These are phyloP conservation scores for Vigna reflexopilosa DNA, from an alignment of 306 rosid genomes.

Conservation along the genomic window DNA sequence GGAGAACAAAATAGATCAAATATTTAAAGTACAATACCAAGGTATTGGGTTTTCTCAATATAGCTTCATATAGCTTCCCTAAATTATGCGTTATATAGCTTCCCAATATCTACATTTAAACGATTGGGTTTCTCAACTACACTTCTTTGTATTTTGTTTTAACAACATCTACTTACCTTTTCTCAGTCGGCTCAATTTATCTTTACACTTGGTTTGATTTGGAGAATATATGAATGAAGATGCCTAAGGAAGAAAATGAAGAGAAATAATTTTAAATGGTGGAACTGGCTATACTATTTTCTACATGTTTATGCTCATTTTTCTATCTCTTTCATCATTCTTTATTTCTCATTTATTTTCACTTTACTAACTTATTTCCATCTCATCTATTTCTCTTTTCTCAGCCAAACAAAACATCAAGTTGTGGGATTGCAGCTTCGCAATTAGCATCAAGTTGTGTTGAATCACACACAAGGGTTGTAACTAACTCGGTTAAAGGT, in stretches of 20 bases:
- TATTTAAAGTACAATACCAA: neutral
- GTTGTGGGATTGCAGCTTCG: neutral
- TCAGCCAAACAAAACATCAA: neutral
- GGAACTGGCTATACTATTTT: too few relatives aligned
- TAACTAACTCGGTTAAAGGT: neutral
- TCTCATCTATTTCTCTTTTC: too few relatives aligned
- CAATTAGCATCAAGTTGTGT: neutral
- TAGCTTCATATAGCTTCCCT: neutral
- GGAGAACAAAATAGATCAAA: neutral
- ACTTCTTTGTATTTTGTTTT: neutral
- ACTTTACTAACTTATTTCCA: too few relatives aligned
- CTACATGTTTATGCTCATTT: too few relatives aligned
- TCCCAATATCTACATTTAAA: neutral
- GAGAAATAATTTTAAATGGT: too few relatives aligned
- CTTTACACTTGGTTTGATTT: neutral
- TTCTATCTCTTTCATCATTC: too few relatives aligned
- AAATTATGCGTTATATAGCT: neutral
- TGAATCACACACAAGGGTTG: neutral
- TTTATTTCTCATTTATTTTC: too few relatives aligned
- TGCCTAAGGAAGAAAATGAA: too few relatives aligned
- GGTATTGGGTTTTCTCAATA: too few relatives aligned
- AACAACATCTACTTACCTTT: neutral
- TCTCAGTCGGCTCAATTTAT: constrained; percentile 7
- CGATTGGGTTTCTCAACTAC: neutral
- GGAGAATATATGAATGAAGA: too few relatives aligned